Base-by-base conservation (phyloP, 495 filamentous ascomycete genomes). In the Hypoxylon fragiforme region DNA sequence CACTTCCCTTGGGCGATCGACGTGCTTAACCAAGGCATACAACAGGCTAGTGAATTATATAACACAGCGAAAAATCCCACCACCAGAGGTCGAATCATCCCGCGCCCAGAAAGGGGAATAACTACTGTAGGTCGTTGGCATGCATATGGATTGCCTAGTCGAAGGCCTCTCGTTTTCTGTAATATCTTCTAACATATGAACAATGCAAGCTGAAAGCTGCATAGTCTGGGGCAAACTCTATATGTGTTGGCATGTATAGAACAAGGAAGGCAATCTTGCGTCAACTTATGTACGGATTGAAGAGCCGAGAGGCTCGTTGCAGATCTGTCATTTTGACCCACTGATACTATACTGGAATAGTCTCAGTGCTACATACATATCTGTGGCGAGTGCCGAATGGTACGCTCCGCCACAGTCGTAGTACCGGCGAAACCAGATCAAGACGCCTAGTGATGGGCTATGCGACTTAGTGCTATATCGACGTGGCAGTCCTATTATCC, bases 341-440 rank as follows among this genome's bases (percentile, higher is more conserved):
- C 47, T 22, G 31, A 49, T 13, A 37, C 13, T 12, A 12, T 3
- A 13, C n/a, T 3, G 4, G 4, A 28, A 4, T 28, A 28, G 4
- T 4, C 4, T 28, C 9, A 28, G 4, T 28, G 24, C 24, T 28
- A 28, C 9, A 28, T 4, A 9, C 4, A 28, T 28, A 44, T 31
- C 26, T 59, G 58, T 65, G 58, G 55, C 60, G 52, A 57, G 50
- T 60, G 55, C 57, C 62, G 44, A 62, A 30, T 15, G 44, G 54
- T 28, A 56, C 46, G 57, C 64, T 65, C 62, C 58, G 65, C 62
- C 64, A 67, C 64, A 57, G 38, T 66, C 60, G 52, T 64, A 61
- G 45, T 15, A 22, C n/a, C n/a, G n/a, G n/a, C n/a, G n/a, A n/a
- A n/a, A n/a, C n/a, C n/a, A n/a, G n/a, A n/a, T n/a, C n/a, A n/a